Percentiles rank a stretch among this genome's conserved stretches.
Evolutionary conservation across 305 asterid species (phyloP).

Genomic region (Fraxinus dipetala): DNA sequence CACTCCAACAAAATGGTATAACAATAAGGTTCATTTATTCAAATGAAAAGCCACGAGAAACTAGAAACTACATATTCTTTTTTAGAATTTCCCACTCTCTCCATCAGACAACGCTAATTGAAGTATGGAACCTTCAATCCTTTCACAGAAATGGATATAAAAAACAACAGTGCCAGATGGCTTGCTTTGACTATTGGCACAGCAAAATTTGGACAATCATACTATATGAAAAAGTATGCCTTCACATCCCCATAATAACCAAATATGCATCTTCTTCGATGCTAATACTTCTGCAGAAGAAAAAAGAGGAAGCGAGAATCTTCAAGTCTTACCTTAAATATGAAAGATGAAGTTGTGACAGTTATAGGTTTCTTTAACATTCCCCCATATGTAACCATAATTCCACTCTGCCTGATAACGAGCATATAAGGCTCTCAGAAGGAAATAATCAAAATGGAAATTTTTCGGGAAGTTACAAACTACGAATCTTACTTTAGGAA

Average conservation of each 20-base stretch:
- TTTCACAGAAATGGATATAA: background rate
- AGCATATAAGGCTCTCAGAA: slow-evolving; percentile 11
- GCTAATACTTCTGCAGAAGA: slow-evolving; percentile 9
- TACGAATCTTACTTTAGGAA: slow-evolving; percentile 59
- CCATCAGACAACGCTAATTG: background rate
- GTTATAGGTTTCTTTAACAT: slow-evolving; percentile 92
- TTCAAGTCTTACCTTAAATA: slow-evolving; percentile 62
- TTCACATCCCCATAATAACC: background rate
- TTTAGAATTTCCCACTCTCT: background rate
- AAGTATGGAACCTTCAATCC: background rate
- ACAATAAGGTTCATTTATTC: no score
- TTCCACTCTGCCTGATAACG: slow-evolving; percentile 69
- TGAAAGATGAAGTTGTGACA: slow-evolving; percentile 74
- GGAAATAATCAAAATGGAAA: slow-evolving; percentile 6
- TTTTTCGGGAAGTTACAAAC: slow-evolving; percentile 9
- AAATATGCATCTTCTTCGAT: background rate
- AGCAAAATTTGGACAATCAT: background rate
- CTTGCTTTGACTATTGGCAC: background rate
- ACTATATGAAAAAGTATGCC: background rate
- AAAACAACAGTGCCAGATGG: background rate
- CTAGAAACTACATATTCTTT: no score
- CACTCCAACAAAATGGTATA: no score
- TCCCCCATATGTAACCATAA: slow-evolving; percentile 97
- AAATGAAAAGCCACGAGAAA: no score
- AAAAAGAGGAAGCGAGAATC: background rate